Base-by-base conservation (phyloP, 2,329 filamentous ascomycete species). In the Diaporthe sp. region DNA sequence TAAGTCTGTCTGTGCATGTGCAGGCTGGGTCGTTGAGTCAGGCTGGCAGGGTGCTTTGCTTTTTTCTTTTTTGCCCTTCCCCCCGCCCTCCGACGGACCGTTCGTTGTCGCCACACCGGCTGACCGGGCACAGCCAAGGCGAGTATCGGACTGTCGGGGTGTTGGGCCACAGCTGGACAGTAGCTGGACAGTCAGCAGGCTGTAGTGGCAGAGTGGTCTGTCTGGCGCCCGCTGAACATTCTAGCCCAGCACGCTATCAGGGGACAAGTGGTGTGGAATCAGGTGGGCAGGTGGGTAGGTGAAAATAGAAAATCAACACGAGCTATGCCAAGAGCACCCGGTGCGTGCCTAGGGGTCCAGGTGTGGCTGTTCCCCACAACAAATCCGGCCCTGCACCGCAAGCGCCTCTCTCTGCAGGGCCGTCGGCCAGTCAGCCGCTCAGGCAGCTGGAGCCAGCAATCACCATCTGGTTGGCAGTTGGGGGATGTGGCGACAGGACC, bases 311-410 rank as follows among this genome's bases (percentile, higher is more conserved):
- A 53, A 27, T 19, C 7, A 51, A 51, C 63, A 68, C 63, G 63
- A 68, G 63, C 47, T 53, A 4, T 39, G 63, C 63, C 63, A 68
- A 68, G 63, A 39, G 44, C 47, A 51, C 32, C 44, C 32, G 63
- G 63, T 15, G 63, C 63, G 25, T 68, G 63, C 63, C 63, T 68
- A 68, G 32, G 30, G 19, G 32, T 15, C 63, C 47, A 68, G 63
- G 63, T 68, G 63, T 68, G 63, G 63, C 63, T 68, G 63, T 68
- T 68, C 63, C 63, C 63, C n/a, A n/a, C n/a, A n/a, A 68, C 63
- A 68, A 53, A 68, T 25, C 22, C 44, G 13, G 12, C 27, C 17
- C 35, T 35, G 42, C 39, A 59, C 12, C 58, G 37, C 37, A 42
- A n/a, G n/a, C n/a, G n/a, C 58, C n/a, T 25, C n/a, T 44, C 37